phyloP scores from a whole-genome alignment of 2,329 filamentous ascomycete genomes.

The Nakataea oryzae region DNA sequence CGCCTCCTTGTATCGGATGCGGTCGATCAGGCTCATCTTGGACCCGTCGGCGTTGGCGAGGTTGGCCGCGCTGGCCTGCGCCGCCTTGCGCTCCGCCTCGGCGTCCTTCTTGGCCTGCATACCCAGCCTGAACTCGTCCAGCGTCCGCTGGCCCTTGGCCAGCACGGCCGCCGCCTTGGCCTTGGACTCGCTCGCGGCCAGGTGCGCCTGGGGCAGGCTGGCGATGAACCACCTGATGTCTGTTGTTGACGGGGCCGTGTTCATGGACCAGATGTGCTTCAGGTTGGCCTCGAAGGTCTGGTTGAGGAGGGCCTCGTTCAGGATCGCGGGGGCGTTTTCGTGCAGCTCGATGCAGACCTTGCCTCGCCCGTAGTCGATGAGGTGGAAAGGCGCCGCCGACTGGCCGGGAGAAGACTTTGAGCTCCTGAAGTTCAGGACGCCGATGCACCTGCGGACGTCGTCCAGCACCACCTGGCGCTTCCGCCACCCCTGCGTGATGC shows the following conservation, averaged over 20 bases:
- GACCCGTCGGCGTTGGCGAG: conserved; percentile 30
- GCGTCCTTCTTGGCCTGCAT: conserved; percentile 42
- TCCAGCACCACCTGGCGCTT: conserved; percentile 55
- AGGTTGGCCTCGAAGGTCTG: conserved; percentile 40
- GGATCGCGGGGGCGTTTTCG: conserved; percentile 21
- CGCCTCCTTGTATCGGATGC: conserved; percentile 61
- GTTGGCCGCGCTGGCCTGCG: conserved; percentile 13
- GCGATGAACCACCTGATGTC: conserved; percentile 38
- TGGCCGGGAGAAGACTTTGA: neutral
- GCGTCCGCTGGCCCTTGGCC: conserved; percentile 55
- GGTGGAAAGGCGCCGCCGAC: conserved; percentile 26
- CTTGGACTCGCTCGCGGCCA: conserved; percentile 40
- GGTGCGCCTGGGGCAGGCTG: conserved; percentile 42
- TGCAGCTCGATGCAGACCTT: conserved; percentile 47
- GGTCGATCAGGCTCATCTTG: conserved; percentile 63
- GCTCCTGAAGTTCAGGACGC: conserved; percentile 35
- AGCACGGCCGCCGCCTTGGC: conserved; percentile 45
- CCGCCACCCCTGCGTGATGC: conserved; percentile 60
- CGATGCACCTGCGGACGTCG: conserved; percentile 57
- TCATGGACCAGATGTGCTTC: conserved; percentile 28
- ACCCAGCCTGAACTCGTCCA: conserved; percentile 58
- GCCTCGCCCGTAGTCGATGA: conserved; percentile 30
- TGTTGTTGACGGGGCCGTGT: conserved; percentile 13
- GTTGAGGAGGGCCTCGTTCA: conserved; percentile 29
- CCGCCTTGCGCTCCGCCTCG: conserved; percentile 21